Evolutionary conservation across 192 early-diverging fungal genomes (phyloP), one percentile per base, ranked within the genome.

Genomic region (Phycomyces blakesleeanus): DNA sequence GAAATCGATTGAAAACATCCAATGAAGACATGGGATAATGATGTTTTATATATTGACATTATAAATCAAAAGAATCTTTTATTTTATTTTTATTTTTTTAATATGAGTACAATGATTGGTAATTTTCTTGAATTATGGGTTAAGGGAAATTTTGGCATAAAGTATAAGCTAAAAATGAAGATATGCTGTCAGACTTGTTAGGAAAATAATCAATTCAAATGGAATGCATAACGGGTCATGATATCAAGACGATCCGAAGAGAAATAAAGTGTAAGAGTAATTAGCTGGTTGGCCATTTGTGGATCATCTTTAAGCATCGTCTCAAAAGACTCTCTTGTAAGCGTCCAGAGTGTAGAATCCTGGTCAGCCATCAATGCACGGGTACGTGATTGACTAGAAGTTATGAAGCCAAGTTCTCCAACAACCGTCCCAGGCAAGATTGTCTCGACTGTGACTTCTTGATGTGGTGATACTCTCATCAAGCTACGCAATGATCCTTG

Each of bases 351-450:
- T 1, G 84, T 78, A 12, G 84, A 78, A 51, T 86, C 85, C 38
- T 73, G 75, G 25, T 89, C 84, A 0, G 84, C 82, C 7, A 91
- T 67, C 26, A 93, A 64, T 20, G 77, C 75, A 24, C 88, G 79
- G 27, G 70, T 49, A 51, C 76, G 66, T 11, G 26, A 21, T 12
- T 39, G 50, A 42, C 66, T 67, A 8, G 75, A 73, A 2, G 85
- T 81, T 51, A 94, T 91, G 51, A 98, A 72, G 18, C 91, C 85
- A 27, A 96, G 77, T 73, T 95, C 93, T 10, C 96, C 96, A 18
- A 92, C 85, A 61, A 94, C 86, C 9, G 91, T 92, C n/a, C 94
- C 94, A 0, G 94, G 91, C 34, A 98, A 72, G 38, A 96, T 87
- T 18, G 90, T 93, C 77, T 96, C 92, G 3, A 90, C 83, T 27